phyloP scores from a whole-genome alignment of 1,284 basidiomycete species.

The Cryptococcus hybrid region DNA sequence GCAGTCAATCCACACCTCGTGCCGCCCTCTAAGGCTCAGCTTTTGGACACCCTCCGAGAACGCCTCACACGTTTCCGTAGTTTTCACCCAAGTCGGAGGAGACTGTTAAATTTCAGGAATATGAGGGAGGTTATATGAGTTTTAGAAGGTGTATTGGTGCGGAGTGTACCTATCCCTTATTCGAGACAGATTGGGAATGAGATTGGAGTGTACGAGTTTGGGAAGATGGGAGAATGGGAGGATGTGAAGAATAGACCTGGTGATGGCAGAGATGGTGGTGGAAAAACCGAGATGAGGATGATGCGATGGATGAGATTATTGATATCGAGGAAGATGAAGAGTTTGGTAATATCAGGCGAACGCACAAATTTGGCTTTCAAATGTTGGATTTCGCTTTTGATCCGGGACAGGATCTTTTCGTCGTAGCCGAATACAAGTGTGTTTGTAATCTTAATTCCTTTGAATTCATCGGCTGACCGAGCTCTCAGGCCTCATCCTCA shows the following conservation, averaged over 20 bases:
- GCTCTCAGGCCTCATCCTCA: background rate
- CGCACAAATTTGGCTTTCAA: slow-evolving; percentile 31
- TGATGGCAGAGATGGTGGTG: background rate
- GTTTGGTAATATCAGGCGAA: slow-evolving; percentile 19
- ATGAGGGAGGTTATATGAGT: slow-evolving; percentile 46
- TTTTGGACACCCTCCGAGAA: too few species aligned
- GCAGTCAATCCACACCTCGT: slow-evolving; percentile 20
- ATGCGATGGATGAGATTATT: slow-evolving; percentile 8
- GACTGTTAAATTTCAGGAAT: slow-evolving; percentile 30
- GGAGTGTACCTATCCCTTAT: slow-evolving; percentile 16
- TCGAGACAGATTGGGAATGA: slow-evolving; percentile 24
- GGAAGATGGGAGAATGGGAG: slow-evolving; percentile 28
- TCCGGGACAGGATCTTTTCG: slow-evolving; percentile 47
- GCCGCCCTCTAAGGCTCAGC: slow-evolving; percentile 48
- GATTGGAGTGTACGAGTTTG: slow-evolving; percentile 24
- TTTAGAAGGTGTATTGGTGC: slow-evolving; percentile 45
- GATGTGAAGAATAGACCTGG: slow-evolving; percentile 11
- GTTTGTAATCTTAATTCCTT: too few species aligned
- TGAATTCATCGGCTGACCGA: background rate
- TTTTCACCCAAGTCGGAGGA: slow-evolving; percentile 18
- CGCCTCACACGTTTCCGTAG: slow-evolving; percentile 42
- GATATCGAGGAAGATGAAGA: slow-evolving; percentile 13
- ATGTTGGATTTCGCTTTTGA: slow-evolving; percentile 48
- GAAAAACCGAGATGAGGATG: slow-evolving; percentile 3
- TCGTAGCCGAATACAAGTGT: slow-evolving; percentile 17